phyloP scores from a whole-genome alignment of 805 yeast genomes.

The Torulaspora maleeae region DNA sequence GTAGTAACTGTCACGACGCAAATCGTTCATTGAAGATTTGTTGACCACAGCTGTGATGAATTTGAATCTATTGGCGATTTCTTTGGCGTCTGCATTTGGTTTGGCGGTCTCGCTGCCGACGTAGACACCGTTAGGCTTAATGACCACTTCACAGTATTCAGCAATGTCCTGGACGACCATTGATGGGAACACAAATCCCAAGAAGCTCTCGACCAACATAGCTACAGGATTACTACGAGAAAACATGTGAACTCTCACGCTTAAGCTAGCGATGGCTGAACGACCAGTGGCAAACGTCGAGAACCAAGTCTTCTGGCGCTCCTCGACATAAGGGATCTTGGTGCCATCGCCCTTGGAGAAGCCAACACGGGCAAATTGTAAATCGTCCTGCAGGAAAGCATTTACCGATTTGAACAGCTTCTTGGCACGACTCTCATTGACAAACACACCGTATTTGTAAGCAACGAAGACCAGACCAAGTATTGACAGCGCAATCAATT shows the following conservation, averaged over 20 bases:
- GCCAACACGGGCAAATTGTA: constrained; percentile 59
- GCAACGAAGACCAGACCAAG: constrained; percentile 46
- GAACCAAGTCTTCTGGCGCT: constrained; percentile 34
- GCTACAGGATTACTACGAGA: constrained; percentile 78
- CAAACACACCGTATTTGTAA: constrained; percentile 54
- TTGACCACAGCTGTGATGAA: constrained; percentile 82
- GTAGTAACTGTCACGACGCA: constrained; percentile 73
- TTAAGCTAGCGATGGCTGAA: constrained; percentile 60
- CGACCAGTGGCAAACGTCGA: constrained; percentile 86
- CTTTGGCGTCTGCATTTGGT: constrained; percentile 32
- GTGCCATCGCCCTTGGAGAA: constrained; percentile 25
- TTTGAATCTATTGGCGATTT: constrained; percentile 47
- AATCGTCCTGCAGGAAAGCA: constrained; percentile 53
- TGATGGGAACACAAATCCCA: constrained; percentile 55
- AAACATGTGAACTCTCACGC: constrained; percentile 56
- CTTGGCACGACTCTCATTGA: constrained; percentile 54
- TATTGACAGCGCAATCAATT: constrained; percentile 50
- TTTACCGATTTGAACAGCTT: constrained; percentile 47
- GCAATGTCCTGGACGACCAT: constrained; percentile 53
- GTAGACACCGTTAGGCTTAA: constrained; percentile 44
- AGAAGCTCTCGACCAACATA: constrained; percentile 56
- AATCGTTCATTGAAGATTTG: constrained; percentile 72
- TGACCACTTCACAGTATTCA: constrained; percentile 49
- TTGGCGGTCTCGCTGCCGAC: constrained; percentile 27
- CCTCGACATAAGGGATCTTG: constrained; percentile 37